Evolutionary conservation across 257 asterid genomes (phyloP).

Genomic region (Solanum lycopersicoides): DNA sequence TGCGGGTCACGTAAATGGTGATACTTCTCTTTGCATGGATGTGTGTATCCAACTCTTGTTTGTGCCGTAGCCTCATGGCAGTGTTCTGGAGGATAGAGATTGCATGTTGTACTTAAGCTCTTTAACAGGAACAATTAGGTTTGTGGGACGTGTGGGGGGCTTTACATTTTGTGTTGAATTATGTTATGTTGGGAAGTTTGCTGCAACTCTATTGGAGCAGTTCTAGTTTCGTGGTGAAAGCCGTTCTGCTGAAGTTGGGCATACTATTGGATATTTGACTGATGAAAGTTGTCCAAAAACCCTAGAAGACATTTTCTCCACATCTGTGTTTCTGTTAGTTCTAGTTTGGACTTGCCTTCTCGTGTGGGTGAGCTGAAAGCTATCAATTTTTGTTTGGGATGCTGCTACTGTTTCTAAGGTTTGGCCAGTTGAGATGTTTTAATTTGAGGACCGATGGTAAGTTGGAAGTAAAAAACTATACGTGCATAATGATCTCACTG

Average conservation of each 20-base stretch:
- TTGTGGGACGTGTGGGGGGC: background rate
- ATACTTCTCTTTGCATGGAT: background rate
- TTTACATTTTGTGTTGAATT: background rate
- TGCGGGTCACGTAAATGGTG: background rate
- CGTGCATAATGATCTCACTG: background rate
- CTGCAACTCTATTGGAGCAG: background rate
- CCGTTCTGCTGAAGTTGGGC: background rate
- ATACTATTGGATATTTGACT: background rate
- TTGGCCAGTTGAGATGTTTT: conserved; percentile 3
- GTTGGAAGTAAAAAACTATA: background rate
- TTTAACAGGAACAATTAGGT: background rate
- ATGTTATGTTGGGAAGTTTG: background rate
- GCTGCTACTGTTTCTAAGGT: background rate
- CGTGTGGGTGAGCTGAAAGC: background rate
- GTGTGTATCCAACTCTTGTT: background rate
- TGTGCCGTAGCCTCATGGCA: background rate
- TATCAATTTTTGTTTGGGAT: background rate
- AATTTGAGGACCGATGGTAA: background rate
- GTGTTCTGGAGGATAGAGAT: background rate
- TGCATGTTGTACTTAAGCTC: background rate
- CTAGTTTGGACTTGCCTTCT: background rate
- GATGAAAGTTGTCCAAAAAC: background rate
- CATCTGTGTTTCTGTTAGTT: background rate
- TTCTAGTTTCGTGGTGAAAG: background rate
- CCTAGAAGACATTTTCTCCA: background rate